Base-by-base conservation (phyloP, 352 stramenopile genomes). In the Pythium insidiosum region DNA sequence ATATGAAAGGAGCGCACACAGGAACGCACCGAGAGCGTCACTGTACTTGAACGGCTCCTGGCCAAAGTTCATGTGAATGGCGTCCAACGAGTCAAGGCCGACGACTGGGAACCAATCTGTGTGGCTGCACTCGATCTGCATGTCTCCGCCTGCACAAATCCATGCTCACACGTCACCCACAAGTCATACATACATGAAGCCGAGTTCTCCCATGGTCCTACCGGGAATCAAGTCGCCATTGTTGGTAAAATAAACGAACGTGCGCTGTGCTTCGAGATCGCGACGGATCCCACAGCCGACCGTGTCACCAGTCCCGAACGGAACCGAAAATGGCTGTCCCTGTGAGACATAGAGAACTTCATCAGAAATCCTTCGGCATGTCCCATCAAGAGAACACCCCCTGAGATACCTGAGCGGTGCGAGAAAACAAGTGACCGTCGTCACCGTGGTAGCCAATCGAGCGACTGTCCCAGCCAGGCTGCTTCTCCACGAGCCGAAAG, bases 381-480 rank as follows among this genome's bases (percentile, higher is more conserved):
- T n/a, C n/a, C n/a, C n/a, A n/a, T n/a, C n/a, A n/a, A n/a, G n/a
- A n/a, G n/a, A n/a, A n/a, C n/a, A n/a, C n/a, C n/a, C n/a, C n/a
- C n/a, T n/a, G n/a, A n/a, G n/a, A n/a, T 47, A 88, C 79, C 38
- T 64, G 59, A 30, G 62, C 61, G 13, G 59, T 64, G 37, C 64
- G 50, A 31, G 77, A 52, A 42, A 86, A 92, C n/a, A 72, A 76
- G 38, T 67, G 50, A 2, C 80, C 80, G 35, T 92, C 77, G 35
- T 92, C 80, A 12, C 80, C 75, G 24, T 92, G 80, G 40, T 90
- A 92, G 9, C 80, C 80, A 41, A 76, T 71, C 21, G 80, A 92
- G 13, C 57, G 34, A 0, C 40, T 31, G 25, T 73, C 74, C 80
- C 80, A 92, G 0, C 80, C 80, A 13, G 77, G 80, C 43, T 90